Conservation (phyloP, 2,329 filamentous ascomycete genomes). For the Remersonia thermophila region DNA sequence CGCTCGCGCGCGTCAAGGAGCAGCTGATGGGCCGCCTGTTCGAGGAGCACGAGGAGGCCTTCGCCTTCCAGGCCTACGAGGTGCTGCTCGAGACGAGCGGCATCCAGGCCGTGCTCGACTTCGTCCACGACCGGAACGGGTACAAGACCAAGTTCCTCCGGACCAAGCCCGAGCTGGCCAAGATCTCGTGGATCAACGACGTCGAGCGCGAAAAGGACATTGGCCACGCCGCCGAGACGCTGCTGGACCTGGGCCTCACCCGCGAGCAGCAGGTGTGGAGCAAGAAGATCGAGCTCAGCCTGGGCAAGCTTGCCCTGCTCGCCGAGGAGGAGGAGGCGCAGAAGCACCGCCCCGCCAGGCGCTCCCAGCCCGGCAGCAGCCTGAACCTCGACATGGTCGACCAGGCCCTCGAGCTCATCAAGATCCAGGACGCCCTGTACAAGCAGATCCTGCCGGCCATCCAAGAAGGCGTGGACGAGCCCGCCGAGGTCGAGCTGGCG, state of each 20-base stretch:
- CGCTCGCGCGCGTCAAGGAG: constrained; percentile 33
- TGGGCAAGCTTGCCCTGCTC: constrained; percentile 71
- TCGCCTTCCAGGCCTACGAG: constrained; percentile 69
- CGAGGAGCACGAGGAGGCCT: constrained; percentile 50
- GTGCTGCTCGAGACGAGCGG: constrained; percentile 58
- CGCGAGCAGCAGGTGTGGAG: constrained; percentile 77
- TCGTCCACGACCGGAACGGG: constrained; percentile 52
- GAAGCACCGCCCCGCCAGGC: constrained; percentile 9
- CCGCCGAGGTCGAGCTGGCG: constrained; percentile 64
- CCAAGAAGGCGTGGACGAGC: constrained; percentile 62
- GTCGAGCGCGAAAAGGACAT: constrained; percentile 66
- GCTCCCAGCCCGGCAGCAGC: constrained; percentile 16
- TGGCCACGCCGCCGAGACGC: constrained; percentile 54
- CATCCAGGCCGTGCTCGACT: constrained; percentile 57
- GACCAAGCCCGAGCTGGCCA: constrained; percentile 56
- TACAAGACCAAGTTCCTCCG: constrained; percentile 71
- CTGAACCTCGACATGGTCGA: constrained; percentile 42
- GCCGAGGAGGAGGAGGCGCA: constrained; percentile 37
- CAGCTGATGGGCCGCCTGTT: constrained; percentile 42
- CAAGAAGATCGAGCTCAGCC: constrained; percentile 82
- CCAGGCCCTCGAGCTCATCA: constrained; percentile 53
- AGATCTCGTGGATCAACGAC: constrained; percentile 92
- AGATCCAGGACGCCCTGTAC: constrained; percentile 70
- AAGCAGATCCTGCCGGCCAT: constrained; percentile 57
- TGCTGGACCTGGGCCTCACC: constrained; percentile 56